These are phyloP conservation scores for Russula virescens DNA, from an alignment of 768 basidiomycete species.

Conservation along the genomic window DNA sequence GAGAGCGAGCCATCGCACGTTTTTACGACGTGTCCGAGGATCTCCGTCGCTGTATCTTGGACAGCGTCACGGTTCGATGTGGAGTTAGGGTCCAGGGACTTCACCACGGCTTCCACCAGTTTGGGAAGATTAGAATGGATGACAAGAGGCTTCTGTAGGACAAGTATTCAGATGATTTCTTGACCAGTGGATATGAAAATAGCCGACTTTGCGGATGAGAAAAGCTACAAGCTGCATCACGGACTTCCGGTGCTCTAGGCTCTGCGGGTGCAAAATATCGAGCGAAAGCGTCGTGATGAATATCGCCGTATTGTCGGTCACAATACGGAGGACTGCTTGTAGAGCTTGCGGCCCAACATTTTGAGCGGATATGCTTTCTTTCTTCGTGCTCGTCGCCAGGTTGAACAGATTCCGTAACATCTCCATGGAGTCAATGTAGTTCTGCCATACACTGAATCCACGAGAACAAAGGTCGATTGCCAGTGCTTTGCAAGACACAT, in stretches of 20 bases:
- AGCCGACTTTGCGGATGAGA: conserved; percentile 75
- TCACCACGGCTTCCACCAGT: conserved; percentile 92
- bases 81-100: conserved; percentile 89
- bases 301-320: conserved; percentile 72
- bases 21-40: conserved; percentile 89
- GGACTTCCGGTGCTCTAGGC: conserved; percentile 72
- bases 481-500: conserved; percentile 57
- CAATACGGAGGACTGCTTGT: conserved; percentile 78
- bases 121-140: conserved; percentile 79
- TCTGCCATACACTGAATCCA: conserved; percentile 93
- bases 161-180: background rate
- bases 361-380: conserved; percentile 62
- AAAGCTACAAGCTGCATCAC: conserved; percentile 93
- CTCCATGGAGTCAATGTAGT: conserved; percentile 85
- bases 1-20: conserved; percentile 48
- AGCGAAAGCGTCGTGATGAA: conserved; percentile 93
- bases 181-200: background rate
- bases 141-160: conserved; percentile 69
- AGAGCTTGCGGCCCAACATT: conserved; percentile 76
- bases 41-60: conserved; percentile 87
- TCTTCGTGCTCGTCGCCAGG: conserved; percentile 66
- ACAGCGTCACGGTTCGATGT: conserved; percentile 75
- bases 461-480: conserved; percentile 88
- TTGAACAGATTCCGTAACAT: conserved; percentile 79
- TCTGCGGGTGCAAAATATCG: conserved; percentile 77